These are phyloP conservation scores for Draba incana DNA, from an alignment of 345 rosid genomes.

Conservation along the genomic window DNA sequence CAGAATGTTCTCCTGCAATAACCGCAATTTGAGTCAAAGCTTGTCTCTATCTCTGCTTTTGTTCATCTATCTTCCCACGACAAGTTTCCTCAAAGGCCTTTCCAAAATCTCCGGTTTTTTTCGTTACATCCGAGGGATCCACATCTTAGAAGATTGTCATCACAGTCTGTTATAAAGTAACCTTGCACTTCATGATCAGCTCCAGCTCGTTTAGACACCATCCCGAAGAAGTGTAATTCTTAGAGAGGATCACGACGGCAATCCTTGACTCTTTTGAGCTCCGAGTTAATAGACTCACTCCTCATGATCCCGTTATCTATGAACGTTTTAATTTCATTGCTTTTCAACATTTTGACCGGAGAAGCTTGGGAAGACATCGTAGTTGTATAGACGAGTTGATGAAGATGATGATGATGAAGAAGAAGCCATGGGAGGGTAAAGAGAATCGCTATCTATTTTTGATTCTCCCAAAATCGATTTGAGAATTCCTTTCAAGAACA, in stretches of 20 bases:
- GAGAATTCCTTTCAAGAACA: neutral
- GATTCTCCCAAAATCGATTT: neutral
- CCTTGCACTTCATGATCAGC: constrained; percentile 23
- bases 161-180: neutral
- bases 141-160: constrained; percentile 26
- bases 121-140: constrained; percentile 29
- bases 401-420: constrained; percentile 10
- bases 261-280: constrained; percentile 15
- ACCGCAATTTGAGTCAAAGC: neutral
- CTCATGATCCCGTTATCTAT: constrained; percentile 6
- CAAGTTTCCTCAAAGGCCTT: constrained; percentile 14
- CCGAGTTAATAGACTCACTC: neutral
- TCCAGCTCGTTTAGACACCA: constrained; percentile 27
- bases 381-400: neutral
- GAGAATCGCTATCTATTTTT: too few species aligned
- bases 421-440: neutral
- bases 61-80: neutral
- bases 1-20: constrained; percentile 10
- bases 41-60: neutral
- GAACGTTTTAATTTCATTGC: neutral
- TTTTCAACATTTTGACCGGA: constrained; percentile 19
- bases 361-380: constrained; percentile 36
- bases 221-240: constrained; percentile 22
- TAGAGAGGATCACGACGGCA: constrained; percentile 9
- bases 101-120: constrained; percentile 15